Evolutionary conservation across 345 rosid genomes (phyloP).

Genomic region (Reutealis trisperma): DNA sequence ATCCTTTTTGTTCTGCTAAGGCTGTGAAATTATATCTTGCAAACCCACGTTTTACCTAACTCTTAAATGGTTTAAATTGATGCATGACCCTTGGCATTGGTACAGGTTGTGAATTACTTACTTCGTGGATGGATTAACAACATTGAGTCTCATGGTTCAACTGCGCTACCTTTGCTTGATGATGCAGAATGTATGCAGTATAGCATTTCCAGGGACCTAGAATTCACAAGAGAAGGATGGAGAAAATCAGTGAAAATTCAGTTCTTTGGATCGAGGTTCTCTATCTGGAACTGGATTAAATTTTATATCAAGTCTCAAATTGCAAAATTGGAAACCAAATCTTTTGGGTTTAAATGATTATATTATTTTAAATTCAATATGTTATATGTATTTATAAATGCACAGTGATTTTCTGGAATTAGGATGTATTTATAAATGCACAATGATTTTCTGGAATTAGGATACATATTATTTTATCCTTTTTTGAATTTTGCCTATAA

Average conservation of each 20-base stretch:
- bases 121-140: constrained; percentile 82
- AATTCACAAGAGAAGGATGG: constrained; percentile 64
- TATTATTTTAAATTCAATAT: no score
- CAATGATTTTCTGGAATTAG: no score
- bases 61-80: background rate
- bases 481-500: no score
- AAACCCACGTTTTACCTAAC: background rate
- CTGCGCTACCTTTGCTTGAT: constrained; percentile 60
- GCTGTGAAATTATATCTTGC: background rate
- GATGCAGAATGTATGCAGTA: constrained; percentile 36
- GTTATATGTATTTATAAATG: no score
- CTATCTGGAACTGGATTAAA: constrained; percentile 53
- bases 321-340: constrained; percentile 31
- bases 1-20: no score
- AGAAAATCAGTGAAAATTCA: constrained; percentile 53
- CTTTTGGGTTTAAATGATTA: no score
- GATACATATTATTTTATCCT: no score
- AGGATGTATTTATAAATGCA: no score
- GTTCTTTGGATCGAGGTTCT: constrained; percentile 49
- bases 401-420: no score
- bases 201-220: constrained; percentile 49
- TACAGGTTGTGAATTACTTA: constrained; percentile 80
- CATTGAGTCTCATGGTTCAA: constrained; percentile 64
- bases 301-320: constrained; percentile 40
- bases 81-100: constrained; percentile 8